phyloP scores from a whole-genome alignment of 2,329 filamentous ascomycete genomes.

The Plenodomus tracheiphilus region DNA sequence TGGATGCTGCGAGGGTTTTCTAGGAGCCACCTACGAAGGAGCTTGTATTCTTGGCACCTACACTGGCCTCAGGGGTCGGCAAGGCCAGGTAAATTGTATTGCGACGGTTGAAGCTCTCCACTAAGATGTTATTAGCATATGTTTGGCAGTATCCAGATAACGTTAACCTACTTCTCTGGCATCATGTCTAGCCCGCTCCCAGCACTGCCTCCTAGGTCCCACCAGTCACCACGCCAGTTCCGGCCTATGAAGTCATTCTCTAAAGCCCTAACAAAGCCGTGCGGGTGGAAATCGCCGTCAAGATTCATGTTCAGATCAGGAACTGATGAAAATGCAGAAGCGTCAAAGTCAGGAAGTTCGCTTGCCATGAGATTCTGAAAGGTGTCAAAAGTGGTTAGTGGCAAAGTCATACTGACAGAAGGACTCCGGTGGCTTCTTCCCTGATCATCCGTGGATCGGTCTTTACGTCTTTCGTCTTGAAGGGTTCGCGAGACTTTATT shows the following conservation, averaged over 20 bases:
- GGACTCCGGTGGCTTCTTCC: neutral
- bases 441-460: neutral
- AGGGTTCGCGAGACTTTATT: slow-evolving; percentile 33
- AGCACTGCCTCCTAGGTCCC: slow-evolving; percentile 25
- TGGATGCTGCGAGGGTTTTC: too few species aligned
- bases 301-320: slow-evolving; percentile 20
- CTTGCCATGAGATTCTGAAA: slow-evolving; percentile 14
- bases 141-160: neutral
- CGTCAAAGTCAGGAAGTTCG: slow-evolving; percentile 19
- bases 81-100: neutral
- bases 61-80: neutral
- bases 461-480: slow-evolving; percentile 24
- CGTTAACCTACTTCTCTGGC: neutral
- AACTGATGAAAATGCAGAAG: slow-evolving; percentile 17
- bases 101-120: neutral
- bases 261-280: slow-evolving; percentile 30
- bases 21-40: too few species aligned
- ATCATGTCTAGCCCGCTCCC: slow-evolving; percentile 2
- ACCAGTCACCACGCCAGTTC: slow-evolving; percentile 36
- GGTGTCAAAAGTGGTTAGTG: slow-evolving; percentile 7
- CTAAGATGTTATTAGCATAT: neutral
- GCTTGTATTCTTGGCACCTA: too few species aligned
- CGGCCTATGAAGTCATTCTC: slow-evolving; percentile 35
- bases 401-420: neutral
- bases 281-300: slow-evolving; percentile 26